Percentiles rank a stretch among this genome's conserved stretches.
These are phyloP conservation scores for Bretschneidera sinensis DNA, from an alignment of 345 rosid species.

Conservation along the genomic window DNA sequence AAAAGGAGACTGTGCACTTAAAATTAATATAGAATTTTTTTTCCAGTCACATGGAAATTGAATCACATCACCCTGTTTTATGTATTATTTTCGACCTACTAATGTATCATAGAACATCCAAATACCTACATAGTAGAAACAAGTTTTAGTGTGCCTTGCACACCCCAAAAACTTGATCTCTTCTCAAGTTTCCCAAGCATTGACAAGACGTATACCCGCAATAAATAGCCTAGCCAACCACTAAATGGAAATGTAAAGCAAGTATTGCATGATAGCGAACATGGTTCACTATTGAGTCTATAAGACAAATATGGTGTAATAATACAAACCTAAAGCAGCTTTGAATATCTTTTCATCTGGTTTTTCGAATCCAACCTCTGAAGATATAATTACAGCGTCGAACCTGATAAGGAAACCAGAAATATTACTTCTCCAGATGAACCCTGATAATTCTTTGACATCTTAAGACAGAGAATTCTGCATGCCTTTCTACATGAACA, in stretches of 20 bases:
- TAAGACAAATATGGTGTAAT: background rate
- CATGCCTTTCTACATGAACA: background rate
- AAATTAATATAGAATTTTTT: too few relatives aligned
- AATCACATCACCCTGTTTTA: background rate
- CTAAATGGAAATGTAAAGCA: background rate
- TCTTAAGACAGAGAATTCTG: background rate
- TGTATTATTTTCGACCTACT: background rate
- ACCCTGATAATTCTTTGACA: too few relatives aligned
- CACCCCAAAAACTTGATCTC: background rate
- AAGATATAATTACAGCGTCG: slow-evolving; percentile 73
- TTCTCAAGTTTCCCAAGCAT: background rate
- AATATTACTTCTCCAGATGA: background rate
- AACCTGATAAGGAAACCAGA: slow-evolving; percentile 41
- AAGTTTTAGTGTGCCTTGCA: background rate
- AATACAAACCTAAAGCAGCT: slow-evolving; percentile 61
- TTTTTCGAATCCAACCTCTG: slow-evolving; percentile 84
- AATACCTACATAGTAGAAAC: background rate
- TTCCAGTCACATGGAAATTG: background rate
- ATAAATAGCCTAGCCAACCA: background rate
- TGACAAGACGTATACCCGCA: background rate
- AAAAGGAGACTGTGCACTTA: too few relatives aligned
- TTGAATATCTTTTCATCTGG: slow-evolving; percentile 68
- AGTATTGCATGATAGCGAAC: background rate
- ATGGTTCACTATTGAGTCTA: background rate
- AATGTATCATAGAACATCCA: background rate